Base-by-base conservation (phyloP, 352 stramenopile genomes). In the Saprolegnia diclina region DNA sequence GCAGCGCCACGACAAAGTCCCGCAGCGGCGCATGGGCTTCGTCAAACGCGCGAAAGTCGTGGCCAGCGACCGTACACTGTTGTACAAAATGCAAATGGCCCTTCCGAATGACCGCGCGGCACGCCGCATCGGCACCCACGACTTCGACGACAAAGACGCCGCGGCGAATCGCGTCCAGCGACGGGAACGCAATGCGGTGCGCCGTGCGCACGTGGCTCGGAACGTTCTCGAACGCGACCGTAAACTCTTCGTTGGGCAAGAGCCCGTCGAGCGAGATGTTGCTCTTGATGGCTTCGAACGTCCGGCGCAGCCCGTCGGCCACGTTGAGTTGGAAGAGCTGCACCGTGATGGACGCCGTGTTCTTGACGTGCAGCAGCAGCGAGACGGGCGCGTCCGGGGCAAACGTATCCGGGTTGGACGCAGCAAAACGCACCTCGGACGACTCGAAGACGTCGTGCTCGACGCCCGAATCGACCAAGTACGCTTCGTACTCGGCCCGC, bases 301-400 rank as follows among this genome's bases (percentile, higher is more conserved):
- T 66, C 10, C 77, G 76, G 18, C 73, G 75, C 59, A 86, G 87
- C 42, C 85, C 82, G 69, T 89, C 81, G 13, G 77, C 68, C 11
- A 79, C 82, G 44, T 84, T 80, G 45, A 89, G 80, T 57, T 87
- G 74, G 56, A 85, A 89, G 13, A 89, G 54, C 56, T 89, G 79
- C 0, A 81, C 77, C 1, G 77, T 88, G 24, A 89, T 54, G 1
- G 65, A 73, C 42, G 84, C 78, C 7, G 85, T 74, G 62, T 88
- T 88, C 10, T 76, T 73, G 19, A 81, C 74, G 21, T 75, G 72
- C 2, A 88, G 66, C 22, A 75, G 72, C 61, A 89, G 40, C 10
- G 65, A 56, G 2, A 89, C 64, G 1, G 74, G 69, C 42, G 85
- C 81, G 21, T 79, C 74, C 0, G 73, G 75, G 3, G 61, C 63